Evolutionary conservation across 306 rosid genomes (phyloP), one percentile per base, ranked within the genome.

Genomic region (Abrus pulchellus): DNA sequence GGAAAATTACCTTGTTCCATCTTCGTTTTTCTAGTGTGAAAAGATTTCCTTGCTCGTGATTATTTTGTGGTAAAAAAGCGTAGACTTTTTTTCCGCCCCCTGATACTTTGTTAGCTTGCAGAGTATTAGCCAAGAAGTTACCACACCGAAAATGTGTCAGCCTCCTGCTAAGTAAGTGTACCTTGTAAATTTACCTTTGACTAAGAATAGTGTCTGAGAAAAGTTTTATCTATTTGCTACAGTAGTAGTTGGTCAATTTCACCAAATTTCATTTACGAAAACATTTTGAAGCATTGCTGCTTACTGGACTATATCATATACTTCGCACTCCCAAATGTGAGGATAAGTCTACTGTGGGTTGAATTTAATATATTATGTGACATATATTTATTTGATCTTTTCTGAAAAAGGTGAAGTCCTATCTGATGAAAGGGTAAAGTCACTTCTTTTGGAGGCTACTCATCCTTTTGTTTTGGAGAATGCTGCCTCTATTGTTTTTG

Each of bases 61-160:
- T 73, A 38, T 71, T 61, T 79, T 29, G n/a, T 59, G 50, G 73
- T 77, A 83, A 62, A 73, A 72, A 56, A 41, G 20, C 71, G 52
- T 33, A 6, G 64, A 75, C 73, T 59, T 3, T 52, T 20, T 6
- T 0, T 2, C 41, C 32, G 3, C 79, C 41, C 32, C 5, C 79
- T 82, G 65, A 76, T 78, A 61, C 60, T 59, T 34, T 82, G 63
- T 60, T 77, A 83, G 80, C 83, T 68, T 81, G 91, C 96, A 96
- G 99, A 80, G 64, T 45, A 68, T 76, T 43, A 72, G 79, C 75
- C 77, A 75, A 53, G 62, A 41, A 45, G 63, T 78, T 54, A 30
- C 69, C 71, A 9, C 79, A 59, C 87, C 72, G 59, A 85, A 82
- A 83, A 83, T 74, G 68, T 80, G 80, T 82, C 87, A 81, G 82